Evolutionary conservation across 495 filamentous ascomycete genomes (phyloP), one percentile per base, ranked within the genome.

Genomic region (Schizothecium vesticola): DNA sequence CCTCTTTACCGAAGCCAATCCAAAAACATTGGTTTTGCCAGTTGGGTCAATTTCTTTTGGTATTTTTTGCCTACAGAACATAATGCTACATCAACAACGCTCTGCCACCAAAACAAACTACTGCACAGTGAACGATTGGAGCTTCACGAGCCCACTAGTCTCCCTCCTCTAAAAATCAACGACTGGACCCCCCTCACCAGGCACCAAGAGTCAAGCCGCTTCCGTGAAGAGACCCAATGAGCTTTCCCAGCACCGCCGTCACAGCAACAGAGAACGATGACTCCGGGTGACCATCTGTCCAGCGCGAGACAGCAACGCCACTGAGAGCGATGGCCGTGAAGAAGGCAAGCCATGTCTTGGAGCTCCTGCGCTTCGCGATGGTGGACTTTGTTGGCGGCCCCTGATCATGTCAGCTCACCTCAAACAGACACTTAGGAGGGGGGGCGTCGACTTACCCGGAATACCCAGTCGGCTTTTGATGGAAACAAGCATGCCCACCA

Each of bases 401-500:
- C 56, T 59, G 56, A 1, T 25, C 56, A 13, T n/a, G 43, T 59
- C 56, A 25, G 56, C 13, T 59, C 11, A 24, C 3, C 13, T 12
- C 11, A 59, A 13, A 5, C 56, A 25, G 10, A 12, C 1, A 23
- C 22, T 6, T 51, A 11, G n/a, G 8, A n/a, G 22, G 12, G 0
- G 10, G 0, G 22, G 12, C 25, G 56, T 25, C 22, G 8, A 25
- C 56, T 59, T 3, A 23, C 56, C 11, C 56, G 1, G 28, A 60
- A 28, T 1, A 21, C 6, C 69, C 69, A 70, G 21, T 70, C 65
- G 0, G 9, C 6, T 65, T 61, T 67, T 10, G 55, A 24, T 0
- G 69, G 69, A 24, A 70, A 70, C 24, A 67, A 24, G 19, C 61
- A 61, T 0, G 56, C 56, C 24, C 57, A 67, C 65, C 65, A 67